Evolutionary conservation across 495 filamentous ascomycete species (phyloP).

Genomic region (Chaetomium tenue): DNA sequence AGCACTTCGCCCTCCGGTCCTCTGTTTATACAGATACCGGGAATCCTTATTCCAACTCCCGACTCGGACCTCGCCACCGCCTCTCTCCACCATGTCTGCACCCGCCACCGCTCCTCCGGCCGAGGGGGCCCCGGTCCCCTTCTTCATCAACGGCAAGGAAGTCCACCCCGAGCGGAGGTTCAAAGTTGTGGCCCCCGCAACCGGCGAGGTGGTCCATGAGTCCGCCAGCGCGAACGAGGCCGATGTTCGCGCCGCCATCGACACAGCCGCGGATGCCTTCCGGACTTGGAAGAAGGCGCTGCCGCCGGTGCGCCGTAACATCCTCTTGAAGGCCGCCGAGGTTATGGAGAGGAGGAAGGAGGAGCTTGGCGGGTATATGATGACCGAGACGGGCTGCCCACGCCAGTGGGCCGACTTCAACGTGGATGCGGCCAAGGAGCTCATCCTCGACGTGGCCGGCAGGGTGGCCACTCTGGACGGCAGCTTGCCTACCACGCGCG

Average conservation of each 20-base stretch:
- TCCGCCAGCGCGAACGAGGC: conserved; percentile 60
- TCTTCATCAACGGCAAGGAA: conserved; percentile 72
- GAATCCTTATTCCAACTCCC: background rate
- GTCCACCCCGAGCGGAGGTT: conserved; percentile 60
- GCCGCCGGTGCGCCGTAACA: conserved; percentile 61
- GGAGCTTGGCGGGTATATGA: conserved; percentile 62
- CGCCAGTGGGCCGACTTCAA: conserved; percentile 61
- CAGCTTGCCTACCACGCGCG: conserved; percentile 54
- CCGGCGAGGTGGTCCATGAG: conserved; percentile 59
- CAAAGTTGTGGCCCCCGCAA: conserved; percentile 63
- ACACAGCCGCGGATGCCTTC: conserved; percentile 67
- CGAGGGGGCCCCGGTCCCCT: conserved; percentile 53
- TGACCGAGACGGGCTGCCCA: conserved; percentile 65
- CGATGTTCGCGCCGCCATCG: conserved; percentile 61
- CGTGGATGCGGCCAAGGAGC: conserved; percentile 54
- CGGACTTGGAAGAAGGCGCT: conserved; percentile 65
- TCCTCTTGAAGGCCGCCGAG: conserved; percentile 69
- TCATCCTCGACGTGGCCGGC: conserved; percentile 69
- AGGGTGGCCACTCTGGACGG: conserved; percentile 61
- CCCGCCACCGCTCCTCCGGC: conserved; percentile 10
- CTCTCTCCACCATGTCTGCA: conserved; percentile 7
- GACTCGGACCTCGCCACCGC: background rate
- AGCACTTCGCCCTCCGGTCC: background rate
- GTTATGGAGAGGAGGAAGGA: conserved; percentile 61
- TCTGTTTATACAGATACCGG: no score